phyloP scores from a whole-genome alignment of 768 basidiomycete species.

The Pleurotus tuoliensis region DNA sequence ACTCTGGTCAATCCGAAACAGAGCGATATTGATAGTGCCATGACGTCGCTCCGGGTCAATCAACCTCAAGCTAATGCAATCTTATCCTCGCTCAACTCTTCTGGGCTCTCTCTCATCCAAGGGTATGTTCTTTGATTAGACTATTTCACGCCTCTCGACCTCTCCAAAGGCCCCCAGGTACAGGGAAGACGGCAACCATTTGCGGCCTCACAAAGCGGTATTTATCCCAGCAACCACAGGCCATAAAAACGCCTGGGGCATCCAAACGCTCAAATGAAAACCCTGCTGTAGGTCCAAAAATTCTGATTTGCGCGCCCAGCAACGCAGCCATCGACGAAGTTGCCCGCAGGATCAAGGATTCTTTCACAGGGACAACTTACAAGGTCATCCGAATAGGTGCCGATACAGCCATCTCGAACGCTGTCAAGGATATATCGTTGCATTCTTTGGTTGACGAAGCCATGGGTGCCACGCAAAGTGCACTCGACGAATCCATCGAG shows the following conservation, averaged over 20 bases:
- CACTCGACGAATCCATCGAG: conserved; percentile 43
- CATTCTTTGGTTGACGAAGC: conserved; percentile 83
- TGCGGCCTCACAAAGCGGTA: conserved; percentile 89
- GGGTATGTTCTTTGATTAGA: conserved; percentile 50
- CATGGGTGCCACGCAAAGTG: conserved; percentile 40
- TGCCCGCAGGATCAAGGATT: conserved; percentile 74
- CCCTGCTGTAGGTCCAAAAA: conserved; percentile 43
- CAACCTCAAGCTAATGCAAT: conserved; percentile 94
- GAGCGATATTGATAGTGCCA: conserved; percentile 57
- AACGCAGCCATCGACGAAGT: conserved; percentile 99
- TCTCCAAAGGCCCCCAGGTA: conserved; percentile 81
- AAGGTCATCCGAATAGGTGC: conserved; percentile 91
- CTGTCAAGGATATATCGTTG: conserved; percentile 81
- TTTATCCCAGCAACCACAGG: conserved; percentile 59
- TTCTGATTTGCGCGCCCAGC: conserved; percentile 93
- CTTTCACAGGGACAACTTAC: conserved; percentile 26
- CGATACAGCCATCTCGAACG: conserved; percentile 67
- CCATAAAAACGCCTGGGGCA: conserved; percentile 36
- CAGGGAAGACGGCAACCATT: conserved; percentile 98
- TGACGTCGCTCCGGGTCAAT: conserved; percentile 74
- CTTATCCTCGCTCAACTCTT: conserved; percentile 59
- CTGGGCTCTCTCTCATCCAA: conserved; percentile 91
- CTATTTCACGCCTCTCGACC: background rate
- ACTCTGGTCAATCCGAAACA: conserved; percentile 38
- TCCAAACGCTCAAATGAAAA: conserved; percentile 37